Evolutionary conservation across 1,284 basidiomycete genomes (phyloP).

Genomic region (Ceratobasidium sp.): DNA sequence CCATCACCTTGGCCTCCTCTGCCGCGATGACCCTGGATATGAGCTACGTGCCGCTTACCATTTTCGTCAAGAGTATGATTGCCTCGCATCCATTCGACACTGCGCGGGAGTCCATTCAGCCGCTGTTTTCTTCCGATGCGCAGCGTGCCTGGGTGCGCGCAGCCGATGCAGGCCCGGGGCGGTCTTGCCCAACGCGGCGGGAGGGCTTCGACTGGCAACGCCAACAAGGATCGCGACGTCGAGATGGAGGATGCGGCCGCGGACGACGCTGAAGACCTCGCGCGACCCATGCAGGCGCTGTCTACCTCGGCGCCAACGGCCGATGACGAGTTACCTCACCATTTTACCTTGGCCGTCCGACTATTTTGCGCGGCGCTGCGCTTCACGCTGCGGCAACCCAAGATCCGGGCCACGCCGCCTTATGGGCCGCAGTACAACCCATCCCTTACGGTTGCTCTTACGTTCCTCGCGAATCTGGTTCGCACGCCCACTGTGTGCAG

Average conservation of each 20-base stretch:
- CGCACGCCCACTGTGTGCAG: constrained; percentile 73
- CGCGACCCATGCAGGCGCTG: constrained; percentile 59
- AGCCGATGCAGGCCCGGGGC: constrained; percentile 74
- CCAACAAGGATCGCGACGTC: constrained; percentile 41
- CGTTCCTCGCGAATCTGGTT: constrained; percentile 85
- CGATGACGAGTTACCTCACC: constrained; percentile 65
- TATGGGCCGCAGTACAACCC: constrained; percentile 79
- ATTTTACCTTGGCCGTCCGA: constrained; percentile 80
- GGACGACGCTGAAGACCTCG: constrained; percentile 78
- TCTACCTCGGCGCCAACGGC: constrained; percentile 44
- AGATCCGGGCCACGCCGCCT: constrained; percentile 69
- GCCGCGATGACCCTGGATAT: constrained; percentile 83
- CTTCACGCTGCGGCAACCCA: constrained; percentile 76
- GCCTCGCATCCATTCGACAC: constrained; percentile 88
- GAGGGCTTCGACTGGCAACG: constrained; percentile 37
- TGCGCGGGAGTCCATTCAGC: constrained; percentile 88
- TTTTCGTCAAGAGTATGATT: constrained; percentile 94
- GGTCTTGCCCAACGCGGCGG: constrained; percentile 42
- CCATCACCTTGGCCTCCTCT: constrained; percentile 93
- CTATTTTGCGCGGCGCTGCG: constrained; percentile 86
- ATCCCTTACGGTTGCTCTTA: constrained; percentile 88
- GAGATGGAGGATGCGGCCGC: constrained; percentile 58
- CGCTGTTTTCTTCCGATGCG: constrained; percentile 82
- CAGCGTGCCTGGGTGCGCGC: constrained; percentile 68
- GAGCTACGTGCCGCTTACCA: constrained; percentile 93